Evolutionary conservation across 163 green algal species (phyloP).

Genomic region (Trebouxia gelatinosa): DNA sequence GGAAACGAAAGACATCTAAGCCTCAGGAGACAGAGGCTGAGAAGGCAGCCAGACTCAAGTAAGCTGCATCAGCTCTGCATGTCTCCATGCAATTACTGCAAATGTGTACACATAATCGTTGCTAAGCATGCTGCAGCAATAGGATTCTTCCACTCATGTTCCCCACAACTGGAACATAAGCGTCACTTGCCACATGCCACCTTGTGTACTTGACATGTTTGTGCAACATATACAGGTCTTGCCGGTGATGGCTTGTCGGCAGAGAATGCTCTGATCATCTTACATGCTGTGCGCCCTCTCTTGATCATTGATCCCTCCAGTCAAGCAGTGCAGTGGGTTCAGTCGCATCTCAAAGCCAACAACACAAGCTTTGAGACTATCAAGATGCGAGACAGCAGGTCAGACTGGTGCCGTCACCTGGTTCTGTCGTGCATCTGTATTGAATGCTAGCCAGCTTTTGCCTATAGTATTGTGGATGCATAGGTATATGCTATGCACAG

Average conservation of each 20-base stretch:
- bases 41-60: too few relatives aligned
- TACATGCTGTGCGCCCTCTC: constrained; percentile 51
- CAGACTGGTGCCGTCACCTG: not conserved
- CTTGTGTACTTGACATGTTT: too few relatives aligned
- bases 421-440: not conserved
- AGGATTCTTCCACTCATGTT: too few relatives aligned
- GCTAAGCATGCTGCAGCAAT: too few relatives aligned
- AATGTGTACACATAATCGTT: too few relatives aligned
- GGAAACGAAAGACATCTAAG: too few relatives aligned
- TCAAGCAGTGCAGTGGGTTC: constrained; percentile 66
- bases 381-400: constrained; percentile 56
- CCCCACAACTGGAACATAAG: too few relatives aligned
- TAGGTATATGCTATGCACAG: too few relatives aligned
- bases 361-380: constrained; percentile 38
- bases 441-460: not conserved
- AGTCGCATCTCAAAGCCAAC: constrained; percentile 45
- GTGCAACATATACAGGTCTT: constrained; percentile 52
- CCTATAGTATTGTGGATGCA: not conserved
- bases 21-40: too few relatives aligned
- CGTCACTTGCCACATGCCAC: too few relatives aligned
- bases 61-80: too few relatives aligned
- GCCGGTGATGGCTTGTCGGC: constrained; percentile 61
- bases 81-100: too few relatives aligned
- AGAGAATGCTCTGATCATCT: constrained; percentile 76
- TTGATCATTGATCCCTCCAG: constrained; percentile 78